phyloP scores from a whole-genome alignment of 1,284 basidiomycete species.

The Puccinia novopanici region DNA sequence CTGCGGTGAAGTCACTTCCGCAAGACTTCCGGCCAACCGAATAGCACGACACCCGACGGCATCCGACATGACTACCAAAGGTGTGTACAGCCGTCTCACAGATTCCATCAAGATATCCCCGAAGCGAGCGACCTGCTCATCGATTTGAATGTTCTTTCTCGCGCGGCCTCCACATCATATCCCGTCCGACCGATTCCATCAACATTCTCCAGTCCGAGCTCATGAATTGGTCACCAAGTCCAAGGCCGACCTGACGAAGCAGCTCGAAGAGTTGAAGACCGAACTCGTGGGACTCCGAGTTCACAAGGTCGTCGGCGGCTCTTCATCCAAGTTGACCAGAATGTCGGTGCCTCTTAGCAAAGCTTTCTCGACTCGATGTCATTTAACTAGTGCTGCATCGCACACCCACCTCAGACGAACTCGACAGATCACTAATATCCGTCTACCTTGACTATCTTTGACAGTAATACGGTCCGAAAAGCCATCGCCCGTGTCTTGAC shows the following conservation, averaged over 20 bases:
- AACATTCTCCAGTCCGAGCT: constrained; percentile 56
- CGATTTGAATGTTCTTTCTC: background rate
- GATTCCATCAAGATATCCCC: background rate
- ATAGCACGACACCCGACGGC: background rate
- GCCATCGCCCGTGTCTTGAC: constrained; percentile 98
- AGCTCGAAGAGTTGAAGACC: constrained; percentile 89
- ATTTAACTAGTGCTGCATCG: background rate
- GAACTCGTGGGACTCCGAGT: constrained; percentile 86
- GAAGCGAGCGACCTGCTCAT: background rate
- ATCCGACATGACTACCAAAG: constrained; percentile 40
- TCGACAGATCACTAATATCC: background rate
- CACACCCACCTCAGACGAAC: background rate
- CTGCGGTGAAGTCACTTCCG: no score
- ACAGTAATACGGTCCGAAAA: constrained; percentile 93
- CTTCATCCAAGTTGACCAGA: constrained; percentile 92
- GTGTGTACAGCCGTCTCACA: background rate
- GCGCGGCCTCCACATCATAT: background rate
- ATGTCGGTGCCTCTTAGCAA: constrained; percentile 69
- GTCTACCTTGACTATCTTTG: background rate
- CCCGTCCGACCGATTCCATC: background rate
- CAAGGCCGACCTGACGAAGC: constrained; percentile 95
- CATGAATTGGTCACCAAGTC: constrained; percentile 67
- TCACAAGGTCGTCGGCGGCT: constrained; percentile 96
- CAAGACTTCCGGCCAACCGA: constrained; percentile 6
- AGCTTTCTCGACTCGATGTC: constrained; percentile 30